Base-by-base conservation (phyloP, 495 filamentous ascomycete genomes). In the Daldinia childiae region DNA sequence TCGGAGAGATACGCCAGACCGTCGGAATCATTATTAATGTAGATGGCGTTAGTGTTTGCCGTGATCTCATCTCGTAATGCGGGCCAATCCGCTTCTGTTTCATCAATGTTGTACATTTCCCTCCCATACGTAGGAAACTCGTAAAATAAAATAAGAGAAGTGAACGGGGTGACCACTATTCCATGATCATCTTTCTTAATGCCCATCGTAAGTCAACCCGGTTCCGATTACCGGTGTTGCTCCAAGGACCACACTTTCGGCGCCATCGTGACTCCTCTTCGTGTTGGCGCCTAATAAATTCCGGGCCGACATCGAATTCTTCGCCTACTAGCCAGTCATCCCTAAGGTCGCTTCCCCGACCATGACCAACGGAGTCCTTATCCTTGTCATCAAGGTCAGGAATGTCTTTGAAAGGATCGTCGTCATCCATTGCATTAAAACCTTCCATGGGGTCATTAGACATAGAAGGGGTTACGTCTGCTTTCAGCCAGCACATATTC, bases 271-370 rank as follows among this genome's bases (percentile, higher is more conserved):
- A 90, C 80, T 99, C 95, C 79, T 98, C 95, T 66, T 93, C 93
- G 61, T 91, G 81, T 78, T 98, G 95, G 41, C 93, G 86, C 69
- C 89, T 87, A 55, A 98, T 90, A 76, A 98, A 99, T 79, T 94
- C 92, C 5, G 96, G 96, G 1, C 95, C 95, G 52, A 99, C 92
- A 78, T 99, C 95, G 76, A 98, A 99, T 78, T 98, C 95, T 79
- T 99, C 95, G 12, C 93, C 93, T 27, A 96, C 92, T 30, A 93
- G 86, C 87, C 91, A 92, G 73, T 94, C 91, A 65, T 94, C 91
- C 60, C 87, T 86, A 62, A 90, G 81, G 63, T 89, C 88, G 67
- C 83, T 82, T 64, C 74, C 74, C 6, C 83, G 73, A 58, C 83
- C 76, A 52, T 75, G 59, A 43, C 82, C 66, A 51, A 74, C 74